A percentile compares a stretch with the other conserved stretches of the same genome.
These are phyloP conservation scores for Exophiala xenobiotica DNA, from an alignment of 2,329 filamentous ascomycete species.

Conservation along the genomic window DNA sequence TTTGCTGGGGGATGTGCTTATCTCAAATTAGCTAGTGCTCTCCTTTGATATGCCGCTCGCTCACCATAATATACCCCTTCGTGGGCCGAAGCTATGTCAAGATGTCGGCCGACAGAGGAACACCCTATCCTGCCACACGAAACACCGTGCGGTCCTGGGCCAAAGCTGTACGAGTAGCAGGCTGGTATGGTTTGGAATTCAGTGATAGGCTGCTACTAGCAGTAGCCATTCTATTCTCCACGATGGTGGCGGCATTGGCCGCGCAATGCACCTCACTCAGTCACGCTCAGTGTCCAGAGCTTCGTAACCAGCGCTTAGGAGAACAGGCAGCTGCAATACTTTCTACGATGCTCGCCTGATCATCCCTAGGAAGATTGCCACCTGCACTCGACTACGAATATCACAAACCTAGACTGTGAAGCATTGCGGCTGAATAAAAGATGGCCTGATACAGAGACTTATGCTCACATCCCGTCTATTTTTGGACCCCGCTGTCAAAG, in stretches of 20 bases:
- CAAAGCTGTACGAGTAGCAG: background rate
- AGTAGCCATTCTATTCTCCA: constrained; percentile 8
- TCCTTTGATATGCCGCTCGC: background rate
- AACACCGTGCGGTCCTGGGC: background rate
- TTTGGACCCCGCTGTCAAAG: constrained; percentile 2
- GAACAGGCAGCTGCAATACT: constrained; percentile 24
- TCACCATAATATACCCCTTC: background rate
- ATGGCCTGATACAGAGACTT: background rate
- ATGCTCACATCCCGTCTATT: constrained; percentile 1
- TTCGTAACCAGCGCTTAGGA: constrained; percentile 6
- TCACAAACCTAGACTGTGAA: background rate
- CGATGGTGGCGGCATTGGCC: constrained; percentile 25
- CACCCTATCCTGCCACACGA: background rate
- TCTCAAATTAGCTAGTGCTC: background rate
- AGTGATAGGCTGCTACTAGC: background rate
- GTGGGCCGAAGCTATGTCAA: background rate
- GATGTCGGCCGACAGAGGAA: background rate
- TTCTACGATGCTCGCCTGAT: constrained; percentile 8
- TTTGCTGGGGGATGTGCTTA: no score
- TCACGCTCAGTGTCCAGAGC: background rate
- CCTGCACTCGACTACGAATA: background rate
- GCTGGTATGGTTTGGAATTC: background rate
- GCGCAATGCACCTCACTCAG: constrained; percentile 26
- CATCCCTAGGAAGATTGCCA: no score
- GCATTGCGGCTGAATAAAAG: constrained; percentile 1